These are phyloP conservation scores for Talaromyces pinophilus DNA, from an alignment of 2,329 filamentous ascomycete genomes.

Conservation along the genomic window DNA sequence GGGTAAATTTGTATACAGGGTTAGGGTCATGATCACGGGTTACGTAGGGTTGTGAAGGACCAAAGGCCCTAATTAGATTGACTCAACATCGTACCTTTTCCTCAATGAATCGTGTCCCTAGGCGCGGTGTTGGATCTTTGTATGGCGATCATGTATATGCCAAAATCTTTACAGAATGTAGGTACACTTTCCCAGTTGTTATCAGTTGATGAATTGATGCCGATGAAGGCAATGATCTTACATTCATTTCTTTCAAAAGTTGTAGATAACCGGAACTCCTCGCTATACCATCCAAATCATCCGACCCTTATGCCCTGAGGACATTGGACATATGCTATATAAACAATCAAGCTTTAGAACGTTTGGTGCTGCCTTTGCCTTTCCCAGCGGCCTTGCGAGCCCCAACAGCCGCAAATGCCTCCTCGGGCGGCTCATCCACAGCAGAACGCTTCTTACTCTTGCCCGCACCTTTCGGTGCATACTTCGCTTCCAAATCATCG, in stretches of 20 bases:
- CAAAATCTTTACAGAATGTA: neutral
- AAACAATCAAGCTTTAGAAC: slow-evolving; percentile 14
- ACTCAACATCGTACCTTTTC: neutral
- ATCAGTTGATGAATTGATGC: neutral
- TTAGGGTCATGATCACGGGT: neutral
- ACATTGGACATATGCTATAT: neutral
- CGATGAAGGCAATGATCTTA: neutral
- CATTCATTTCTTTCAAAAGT: neutral
- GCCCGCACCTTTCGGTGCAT: slow-evolving; percentile 50
- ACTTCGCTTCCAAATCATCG: slow-evolving; percentile 75
- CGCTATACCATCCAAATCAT: slow-evolving; percentile 12
- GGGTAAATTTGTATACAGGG: neutral
- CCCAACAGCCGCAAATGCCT: slow-evolving; percentile 54
- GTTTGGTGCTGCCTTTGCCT: slow-evolving; percentile 35
- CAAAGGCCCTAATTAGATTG: neutral
- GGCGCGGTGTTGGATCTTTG: no score
- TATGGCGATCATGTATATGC: neutral
- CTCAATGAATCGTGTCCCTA: no score
- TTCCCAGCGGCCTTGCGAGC: slow-evolving; percentile 44
- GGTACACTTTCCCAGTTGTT: no score
- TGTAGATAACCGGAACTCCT: slow-evolving; percentile 1
- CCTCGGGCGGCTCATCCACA: slow-evolving; percentile 62
- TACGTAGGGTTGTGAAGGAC: neutral
- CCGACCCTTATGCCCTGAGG: neutral
- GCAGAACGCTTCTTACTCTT: slow-evolving; percentile 48